A percentile compares a stretch with the other conserved stretches of the same genome.
These are phyloP conservation scores for Cercospora nicotianae DNA, from an alignment of 2,329 filamentous ascomycete species.

Conservation along the genomic window DNA sequence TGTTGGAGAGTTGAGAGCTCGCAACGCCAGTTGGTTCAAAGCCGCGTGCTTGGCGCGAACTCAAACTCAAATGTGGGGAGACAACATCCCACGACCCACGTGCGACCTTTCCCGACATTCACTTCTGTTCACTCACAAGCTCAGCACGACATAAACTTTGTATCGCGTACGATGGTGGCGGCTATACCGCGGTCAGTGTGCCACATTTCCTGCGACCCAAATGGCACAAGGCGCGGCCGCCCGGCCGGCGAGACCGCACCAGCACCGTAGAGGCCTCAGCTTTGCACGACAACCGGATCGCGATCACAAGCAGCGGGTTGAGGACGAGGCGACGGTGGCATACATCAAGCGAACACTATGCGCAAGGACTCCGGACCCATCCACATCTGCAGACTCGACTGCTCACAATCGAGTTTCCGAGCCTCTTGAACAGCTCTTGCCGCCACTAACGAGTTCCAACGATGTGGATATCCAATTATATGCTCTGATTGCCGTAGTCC, in stretches of 20 bases:
- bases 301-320: conserved; percentile 3
- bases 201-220: background rate
- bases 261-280: conserved; percentile 13
- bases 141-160: background rate
- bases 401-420: conserved; percentile 42
- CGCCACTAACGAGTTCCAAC: conserved; percentile 89
- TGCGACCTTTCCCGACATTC: background rate
- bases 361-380: conserved; percentile 18
- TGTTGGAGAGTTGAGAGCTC: conserved; percentile 1
- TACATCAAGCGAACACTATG: conserved; percentile 52
- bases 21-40: background rate
- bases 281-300: background rate
- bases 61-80: background rate
- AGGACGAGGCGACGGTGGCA: conserved; percentile 76
- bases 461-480: conserved; percentile 93
- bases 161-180: conserved; percentile 11
- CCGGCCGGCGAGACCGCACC: conserved; percentile 20
- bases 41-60: conserved; percentile 2
- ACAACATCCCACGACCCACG: background rate
- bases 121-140: background rate
- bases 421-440: conserved; percentile 78
- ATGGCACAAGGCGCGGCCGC: conserved; percentile 28
- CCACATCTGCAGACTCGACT: conserved; percentile 6
- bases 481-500: conserved; percentile 82
- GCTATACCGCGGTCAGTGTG: background rate